Percentiles rank a stretch among this genome's conserved stretches.
Evolutionary conservation across 2,329 filamentous ascomycete genomes (phyloP).

Genomic region (Ceratocystis lukuohia): DNA sequence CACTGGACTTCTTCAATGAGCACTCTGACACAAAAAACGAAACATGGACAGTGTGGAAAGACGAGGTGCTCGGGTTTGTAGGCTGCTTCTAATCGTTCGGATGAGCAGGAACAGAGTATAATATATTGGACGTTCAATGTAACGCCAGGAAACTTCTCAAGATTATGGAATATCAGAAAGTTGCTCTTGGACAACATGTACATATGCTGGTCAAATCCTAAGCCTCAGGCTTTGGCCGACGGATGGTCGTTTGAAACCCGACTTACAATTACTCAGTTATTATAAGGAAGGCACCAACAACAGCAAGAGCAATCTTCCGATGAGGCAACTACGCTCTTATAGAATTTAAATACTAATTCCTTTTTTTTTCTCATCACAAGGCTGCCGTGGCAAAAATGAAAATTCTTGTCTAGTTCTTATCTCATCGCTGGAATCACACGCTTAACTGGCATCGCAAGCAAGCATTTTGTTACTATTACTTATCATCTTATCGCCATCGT

Average conservation of each 20-base stretch:
- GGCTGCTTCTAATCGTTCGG: background rate
- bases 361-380: background rate
- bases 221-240: background rate
- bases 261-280: background rate
- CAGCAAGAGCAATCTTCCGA: background rate
- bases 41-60: background rate
- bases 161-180: background rate
- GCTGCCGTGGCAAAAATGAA: background rate
- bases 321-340: background rate
- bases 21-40: constrained; percentile 7
- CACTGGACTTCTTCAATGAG: background rate
- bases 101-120: background rate
- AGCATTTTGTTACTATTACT: background rate
- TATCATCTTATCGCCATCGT: background rate
- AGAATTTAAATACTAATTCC: background rate
- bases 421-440: background rate
- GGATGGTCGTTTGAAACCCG: background rate
- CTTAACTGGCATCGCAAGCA: background rate
- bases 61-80: constrained; percentile 2
- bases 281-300: constrained; percentile 6
- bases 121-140: background rate
- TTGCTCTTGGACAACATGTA: background rate
- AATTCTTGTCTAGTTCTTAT: background rate
- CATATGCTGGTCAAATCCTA: background rate
- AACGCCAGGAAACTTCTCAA: background rate